phyloP scores from a whole-genome alignment of 2,329 filamentous ascomycete species.

The Atkinsonella hypoxylon region DNA sequence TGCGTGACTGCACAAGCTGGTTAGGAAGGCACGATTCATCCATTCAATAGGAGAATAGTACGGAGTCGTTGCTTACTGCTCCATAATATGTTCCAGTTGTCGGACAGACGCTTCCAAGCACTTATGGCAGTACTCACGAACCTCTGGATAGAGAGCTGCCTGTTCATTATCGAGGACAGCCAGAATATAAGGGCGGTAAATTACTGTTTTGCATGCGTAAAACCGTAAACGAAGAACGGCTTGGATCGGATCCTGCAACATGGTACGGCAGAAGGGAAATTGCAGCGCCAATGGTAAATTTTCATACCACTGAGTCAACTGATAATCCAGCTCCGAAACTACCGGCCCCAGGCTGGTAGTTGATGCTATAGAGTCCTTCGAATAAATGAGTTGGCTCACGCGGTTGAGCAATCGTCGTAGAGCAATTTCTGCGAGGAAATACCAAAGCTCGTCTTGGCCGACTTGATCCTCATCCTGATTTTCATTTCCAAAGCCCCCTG shows the following conservation, averaged over 20 bases:
- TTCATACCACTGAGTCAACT: conserved; percentile 77
- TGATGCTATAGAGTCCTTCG: conserved; percentile 58
- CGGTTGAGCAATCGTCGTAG: conserved; percentile 65
- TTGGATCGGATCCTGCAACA: conserved; percentile 62
- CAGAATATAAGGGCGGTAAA: conserved; percentile 73
- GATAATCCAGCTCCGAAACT: conserved; percentile 69
- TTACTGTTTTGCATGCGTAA: conserved; percentile 77
- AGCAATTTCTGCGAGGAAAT: conserved; percentile 75
- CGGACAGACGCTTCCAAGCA: conserved; percentile 70
- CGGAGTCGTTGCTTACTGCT: conserved; percentile 48
- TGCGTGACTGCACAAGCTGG: conserved; percentile 43
- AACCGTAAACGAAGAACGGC: conserved; percentile 69
- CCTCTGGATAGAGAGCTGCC: conserved; percentile 56
- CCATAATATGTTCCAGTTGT: conserved; percentile 67
- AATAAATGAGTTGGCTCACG: conserved; percentile 70
- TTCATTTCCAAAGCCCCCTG: conserved; percentile 66
- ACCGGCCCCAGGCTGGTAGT: conserved; percentile 65
- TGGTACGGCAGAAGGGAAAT: conserved; percentile 59
- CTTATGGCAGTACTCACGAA: conserved; percentile 68
- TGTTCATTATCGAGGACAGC: conserved; percentile 70
- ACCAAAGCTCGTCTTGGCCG: conserved; percentile 71
- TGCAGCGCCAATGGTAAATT: conserved; percentile 62
- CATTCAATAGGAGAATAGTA: neutral
- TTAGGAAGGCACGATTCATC: conserved; percentile 6
- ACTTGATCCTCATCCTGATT: conserved; percentile 40